These are phyloP conservation scores for Saccharomycopsis hybrid DNA, from an alignment of 1,139 yeast species.

Conservation along the genomic window DNA sequence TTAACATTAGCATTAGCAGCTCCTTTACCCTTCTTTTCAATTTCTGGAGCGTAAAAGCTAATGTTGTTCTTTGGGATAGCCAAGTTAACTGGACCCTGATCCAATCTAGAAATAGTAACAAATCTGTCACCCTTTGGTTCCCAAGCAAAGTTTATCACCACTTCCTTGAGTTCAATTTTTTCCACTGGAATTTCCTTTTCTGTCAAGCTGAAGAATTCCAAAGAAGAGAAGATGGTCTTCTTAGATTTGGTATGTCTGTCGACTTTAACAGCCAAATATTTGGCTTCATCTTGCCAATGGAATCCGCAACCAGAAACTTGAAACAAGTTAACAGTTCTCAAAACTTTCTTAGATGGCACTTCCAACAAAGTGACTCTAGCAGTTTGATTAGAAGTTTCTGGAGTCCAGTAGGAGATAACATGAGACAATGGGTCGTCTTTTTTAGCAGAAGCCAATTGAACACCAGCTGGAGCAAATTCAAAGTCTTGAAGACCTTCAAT, in stretches of 20 bases:
- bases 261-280: slow-evolving; percentile 85
- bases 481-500: slow-evolving; percentile 85
- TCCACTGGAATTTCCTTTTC: slow-evolving; percentile 95
- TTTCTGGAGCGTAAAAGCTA: slow-evolving; percentile 80
- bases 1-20: slow-evolving; percentile 27
- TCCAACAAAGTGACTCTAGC: slow-evolving; percentile 93
- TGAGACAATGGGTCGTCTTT: neutral
- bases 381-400: slow-evolving; percentile 86
- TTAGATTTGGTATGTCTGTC: slow-evolving; percentile 96
- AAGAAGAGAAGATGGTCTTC: slow-evolving; percentile 84
- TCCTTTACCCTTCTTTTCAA: slow-evolving; percentile 30
- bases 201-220: slow-evolving; percentile 82
- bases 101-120: slow-evolving; percentile 61
- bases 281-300: slow-evolving; percentile 92
- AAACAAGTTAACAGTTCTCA: slow-evolving; percentile 89
- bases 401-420: slow-evolving; percentile 69
- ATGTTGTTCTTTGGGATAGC: slow-evolving; percentile 67
- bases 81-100: slow-evolving; percentile 55
- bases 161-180: slow-evolving; percentile 87
- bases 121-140: slow-evolving; percentile 91
- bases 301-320: slow-evolving; percentile 89
- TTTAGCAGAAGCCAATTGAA: neutral
- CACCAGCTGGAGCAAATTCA: slow-evolving; percentile 50
- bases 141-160: slow-evolving; percentile 87
- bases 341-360: slow-evolving; percentile 72